A percentile compares a stretch with the other conserved stretches of the same genome.
Conservation (phyloP, 1,284 basidiomycete species). For the Papiliotrema flavescens region DNA sequence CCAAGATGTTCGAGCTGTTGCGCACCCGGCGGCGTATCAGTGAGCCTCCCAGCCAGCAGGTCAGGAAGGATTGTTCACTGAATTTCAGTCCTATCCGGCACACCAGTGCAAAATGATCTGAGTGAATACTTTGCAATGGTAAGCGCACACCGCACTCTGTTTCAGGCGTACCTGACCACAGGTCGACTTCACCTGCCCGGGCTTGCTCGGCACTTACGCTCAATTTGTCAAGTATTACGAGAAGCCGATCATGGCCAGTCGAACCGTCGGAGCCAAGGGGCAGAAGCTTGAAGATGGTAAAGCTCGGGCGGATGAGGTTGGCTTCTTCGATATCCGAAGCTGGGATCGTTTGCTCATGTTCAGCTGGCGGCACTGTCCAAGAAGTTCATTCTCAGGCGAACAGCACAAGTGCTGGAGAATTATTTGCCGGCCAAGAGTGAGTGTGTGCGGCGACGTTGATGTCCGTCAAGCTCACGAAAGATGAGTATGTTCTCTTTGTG, state of each 20-base stretch:
- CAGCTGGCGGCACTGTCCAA: conserved; percentile 73
- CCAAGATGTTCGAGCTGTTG: conserved; percentile 78
- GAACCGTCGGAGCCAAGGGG: conserved; percentile 67
- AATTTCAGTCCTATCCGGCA: conserved; percentile 78
- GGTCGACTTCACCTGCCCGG: conserved; percentile 92
- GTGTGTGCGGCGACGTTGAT: conserved; percentile 32
- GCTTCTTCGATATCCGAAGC: conserved; percentile 1
- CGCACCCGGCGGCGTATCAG: conserved; percentile 65
- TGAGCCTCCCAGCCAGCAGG: conserved; percentile 16
- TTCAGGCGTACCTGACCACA: conserved; percentile 34
- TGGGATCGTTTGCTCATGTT: not conserved
- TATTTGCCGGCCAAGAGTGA: conserved; percentile 87
- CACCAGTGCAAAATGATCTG: conserved; percentile 95
- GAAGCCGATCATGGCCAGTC: conserved; percentile 79
- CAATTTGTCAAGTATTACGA: conserved; percentile 81
- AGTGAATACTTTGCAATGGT: conserved; percentile 96
- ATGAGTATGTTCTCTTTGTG: conserved; percentile 90
- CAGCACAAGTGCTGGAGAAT: conserved; percentile 72
- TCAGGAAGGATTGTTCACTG: not conserved
- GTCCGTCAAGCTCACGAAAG: conserved; percentile 50
- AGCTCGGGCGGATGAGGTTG: conserved; percentile 66
- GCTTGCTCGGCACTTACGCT: conserved; percentile 66
- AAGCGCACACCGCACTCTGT: conserved; percentile 12
- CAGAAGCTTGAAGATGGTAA: conserved; percentile 73
- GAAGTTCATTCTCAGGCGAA: conserved; percentile 86